These are phyloP conservation scores for Trichosanthes cucumerina DNA, from an alignment of 306 rosid genomes.

Conservation along the genomic window DNA sequence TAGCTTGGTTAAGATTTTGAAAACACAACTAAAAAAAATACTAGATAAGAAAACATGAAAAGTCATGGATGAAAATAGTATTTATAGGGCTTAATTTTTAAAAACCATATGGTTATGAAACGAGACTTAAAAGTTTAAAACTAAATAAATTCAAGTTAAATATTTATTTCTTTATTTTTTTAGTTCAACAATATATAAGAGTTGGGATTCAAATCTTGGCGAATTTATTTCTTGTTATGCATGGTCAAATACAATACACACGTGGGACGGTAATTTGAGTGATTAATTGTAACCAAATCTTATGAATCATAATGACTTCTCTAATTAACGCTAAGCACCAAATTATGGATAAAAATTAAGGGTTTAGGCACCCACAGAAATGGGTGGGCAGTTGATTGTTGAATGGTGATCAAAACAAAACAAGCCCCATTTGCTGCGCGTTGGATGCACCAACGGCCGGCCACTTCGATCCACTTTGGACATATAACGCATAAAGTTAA, in stretches of 20 bases:
- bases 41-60: too few relatives aligned
- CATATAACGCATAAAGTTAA: neutral
- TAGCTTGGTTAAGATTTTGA: too few relatives aligned
- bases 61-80: too few relatives aligned
- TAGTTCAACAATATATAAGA: too few relatives aligned
- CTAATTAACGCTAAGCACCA: neutral
- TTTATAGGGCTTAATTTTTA: too few relatives aligned
- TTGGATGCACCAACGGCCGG: neutral
- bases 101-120: too few relatives aligned
- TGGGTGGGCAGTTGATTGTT: neutral
- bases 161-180: too few relatives aligned
- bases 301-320: neutral
- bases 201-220: too few relatives aligned
- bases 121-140: too few relatives aligned
- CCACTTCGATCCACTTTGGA: neutral
- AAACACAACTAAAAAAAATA: too few relatives aligned
- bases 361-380: neutral
- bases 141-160: too few relatives aligned
- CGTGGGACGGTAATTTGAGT: neutral
- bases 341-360: neutral
- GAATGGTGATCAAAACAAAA: neutral
- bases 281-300: neutral
- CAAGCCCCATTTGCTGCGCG: neutral
- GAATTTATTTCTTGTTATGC: too few relatives aligned
- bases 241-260: neutral